Base-by-base conservation (phyloP, 495 filamentous ascomycete genomes). In the Penicillium arizonense region DNA sequence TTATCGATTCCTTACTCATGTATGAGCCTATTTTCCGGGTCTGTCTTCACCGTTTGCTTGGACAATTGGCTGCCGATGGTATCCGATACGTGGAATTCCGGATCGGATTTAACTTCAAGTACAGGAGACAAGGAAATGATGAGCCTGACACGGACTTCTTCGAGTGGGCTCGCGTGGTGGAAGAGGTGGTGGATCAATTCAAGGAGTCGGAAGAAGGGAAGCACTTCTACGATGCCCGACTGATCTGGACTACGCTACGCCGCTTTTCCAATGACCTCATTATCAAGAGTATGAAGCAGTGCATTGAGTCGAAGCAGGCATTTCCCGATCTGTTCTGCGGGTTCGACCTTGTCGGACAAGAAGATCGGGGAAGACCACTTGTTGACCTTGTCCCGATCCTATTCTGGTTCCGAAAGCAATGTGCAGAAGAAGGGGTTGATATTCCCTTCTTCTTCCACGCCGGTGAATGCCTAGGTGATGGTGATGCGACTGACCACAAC, bases 371-470 rank as follows among this genome's bases (percentile, higher is more conserved):
- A 5, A 78, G 89, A 35, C 76, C 90, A 1, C 82, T 96, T 8
- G 78, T 77, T 24, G 87, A 92, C 57, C 73, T 95, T 3, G 79
- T 90, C 0, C 91, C 92, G 0, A 81, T 95, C 47, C 71, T 97
- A 1, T 91, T 97, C 61, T 96, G 89, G 89, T 97, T 97, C 76
- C 84, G 84, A 33, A 93, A 93, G 62, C 80, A 82, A 45, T 97
- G 92, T 64, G 79, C 80, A 10, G 81, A 88, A 60, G 85, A 90
- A 63, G 84, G 78, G 7, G 78, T 96, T 26, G 82, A 94, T 20
- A 86, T 98, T n/a, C 94, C 94, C 3, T 95, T 96, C 71, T 94
- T 93, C 75, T 92, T 98, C 68, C 91, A 96, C 61, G 94, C 92
- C 3, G 94, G 92, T 26, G 91, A 96, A 65, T 86, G 79, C 35